Conservation (phyloP, 306 rosid species). For the Ziziphus jujuba region DNA sequence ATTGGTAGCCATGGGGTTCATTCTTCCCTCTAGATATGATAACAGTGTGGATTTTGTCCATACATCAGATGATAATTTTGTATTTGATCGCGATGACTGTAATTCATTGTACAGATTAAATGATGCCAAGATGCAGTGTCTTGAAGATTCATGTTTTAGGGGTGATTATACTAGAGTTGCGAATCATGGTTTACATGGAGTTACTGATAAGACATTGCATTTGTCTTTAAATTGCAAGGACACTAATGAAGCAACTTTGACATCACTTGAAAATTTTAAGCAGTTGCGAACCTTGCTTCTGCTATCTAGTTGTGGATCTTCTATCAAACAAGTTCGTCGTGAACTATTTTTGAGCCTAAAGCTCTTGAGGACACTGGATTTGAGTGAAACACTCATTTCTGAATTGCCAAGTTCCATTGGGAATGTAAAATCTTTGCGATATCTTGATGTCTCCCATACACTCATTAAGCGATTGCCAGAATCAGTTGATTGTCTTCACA, state of each 20-base stretch:
- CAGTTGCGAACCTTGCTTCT: conserved; percentile 12
- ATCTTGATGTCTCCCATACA: conserved; percentile 16
- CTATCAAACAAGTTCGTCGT: conserved; percentile 12
- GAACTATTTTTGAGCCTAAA: conserved; percentile 17
- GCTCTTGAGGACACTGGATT: conserved; percentile 9
- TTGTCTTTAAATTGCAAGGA: conserved; percentile 8
- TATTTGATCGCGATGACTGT: no score
- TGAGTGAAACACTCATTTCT: conserved; percentile 5
- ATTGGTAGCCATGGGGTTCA: neutral
- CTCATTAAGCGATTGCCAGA: conserved; percentile 20
- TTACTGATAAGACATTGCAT: neutral
- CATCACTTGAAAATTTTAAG: neutral
- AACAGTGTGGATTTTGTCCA: neutral
- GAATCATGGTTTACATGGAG: neutral
- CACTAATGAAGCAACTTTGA: neutral
- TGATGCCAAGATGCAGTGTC: neutral
- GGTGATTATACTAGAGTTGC: neutral
- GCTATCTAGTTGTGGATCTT: neutral
- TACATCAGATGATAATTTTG: neutral
- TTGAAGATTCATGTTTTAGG: neutral
- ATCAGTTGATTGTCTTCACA: conserved; percentile 2
- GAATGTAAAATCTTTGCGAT: neutral
- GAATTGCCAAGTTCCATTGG: conserved; percentile 29
- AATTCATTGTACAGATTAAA: conserved; percentile 14
- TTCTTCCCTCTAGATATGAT: conserved; percentile 8